These are phyloP conservation scores for Stylonectria norvegica DNA, from an alignment of 2,329 filamentous ascomycete genomes.

Conservation along the genomic window DNA sequence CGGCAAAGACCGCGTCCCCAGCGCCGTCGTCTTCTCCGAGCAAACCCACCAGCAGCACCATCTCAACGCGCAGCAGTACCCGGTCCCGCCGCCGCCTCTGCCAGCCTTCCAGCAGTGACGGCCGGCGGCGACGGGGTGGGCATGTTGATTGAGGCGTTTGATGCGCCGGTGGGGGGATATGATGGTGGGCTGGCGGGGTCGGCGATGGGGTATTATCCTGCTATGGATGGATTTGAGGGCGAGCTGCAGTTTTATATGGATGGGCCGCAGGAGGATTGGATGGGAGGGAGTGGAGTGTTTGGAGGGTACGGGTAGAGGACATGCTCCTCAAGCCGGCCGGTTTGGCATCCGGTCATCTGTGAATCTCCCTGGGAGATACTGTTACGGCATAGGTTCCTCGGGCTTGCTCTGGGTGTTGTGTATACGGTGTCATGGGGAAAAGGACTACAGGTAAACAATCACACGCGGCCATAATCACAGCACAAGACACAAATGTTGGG, in stretches of 20 bases:
- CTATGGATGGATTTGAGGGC: conserved; percentile 44
- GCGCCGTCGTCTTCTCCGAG: too few species aligned
- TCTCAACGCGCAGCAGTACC: too few species aligned
- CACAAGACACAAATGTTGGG: neutral
- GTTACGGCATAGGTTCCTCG: neutral
- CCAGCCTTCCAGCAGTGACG: too few species aligned
- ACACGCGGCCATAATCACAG: conserved; percentile 2
- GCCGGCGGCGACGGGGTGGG: conserved; percentile 32
- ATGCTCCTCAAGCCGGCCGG: neutral
- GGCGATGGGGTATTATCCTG: conserved; percentile 20
- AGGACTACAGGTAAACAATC: conserved; percentile 3
- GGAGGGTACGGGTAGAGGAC: conserved; percentile 15
- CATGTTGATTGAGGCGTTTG: conserved; percentile 42
- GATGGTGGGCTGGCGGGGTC: too few species aligned
- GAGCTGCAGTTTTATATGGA: conserved; percentile 45
- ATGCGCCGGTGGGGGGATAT: too few species aligned
- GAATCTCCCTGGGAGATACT: too few species aligned
- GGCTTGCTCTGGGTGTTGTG: neutral
- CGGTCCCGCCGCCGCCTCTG: conserved; percentile 18
- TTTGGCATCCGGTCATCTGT: too few species aligned
- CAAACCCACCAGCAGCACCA: too few species aligned
- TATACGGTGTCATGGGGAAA: neutral
- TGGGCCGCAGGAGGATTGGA: conserved; percentile 30
- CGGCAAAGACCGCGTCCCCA: too few species aligned
- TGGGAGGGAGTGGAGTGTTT: conserved; percentile 19